Base-by-base conservation (phyloP, 2,329 filamentous ascomycete species). In the Talaromyces verruculosus region DNA sequence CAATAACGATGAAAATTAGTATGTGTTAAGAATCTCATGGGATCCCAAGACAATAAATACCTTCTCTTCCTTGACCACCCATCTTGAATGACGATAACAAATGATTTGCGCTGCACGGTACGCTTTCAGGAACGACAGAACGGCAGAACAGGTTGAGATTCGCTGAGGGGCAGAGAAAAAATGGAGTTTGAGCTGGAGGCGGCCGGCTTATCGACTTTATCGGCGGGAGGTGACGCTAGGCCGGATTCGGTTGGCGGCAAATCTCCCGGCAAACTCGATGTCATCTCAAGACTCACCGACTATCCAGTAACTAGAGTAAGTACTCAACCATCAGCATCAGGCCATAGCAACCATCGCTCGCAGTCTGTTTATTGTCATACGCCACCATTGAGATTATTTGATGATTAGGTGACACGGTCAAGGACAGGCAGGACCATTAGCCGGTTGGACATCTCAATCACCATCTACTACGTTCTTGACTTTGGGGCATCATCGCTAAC, bases 11-110 rank as follows among this genome's bases (percentile, higher is more conserved):
- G 25, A 69, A 68, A 63, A 57, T 67, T 59, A 68, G 55, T 53
- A 49, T 59, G 61, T 7, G 17, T n/a, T 4, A 7, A 19, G 62
- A 53, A 28, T 22, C 62, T 62, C 30, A 58, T 2, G 13, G 5
- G 39, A 45, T 45, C n/a, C 15, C 15, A 43, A 25, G 5, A 49
- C 1, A n/a, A 17, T 4, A 25, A 80, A 49, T 74, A 88, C 88
- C 88, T 82, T 89, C 87, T 85, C 88, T 86, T 78, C 86, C 85
- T 76, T 81, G 79, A 71, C 88, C 88, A 82, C 88, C 88, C 88
- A 90, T 91, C 69, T 71, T 84, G 37, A 43, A 60, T 45, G 45
- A 45, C 55, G 19, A 47, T 39, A 30, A 11, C 30, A 59, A 53
- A 53, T 43, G 61, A 55, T 63, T 63, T 55, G 28, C 45, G 45